Evolutionary conservation across 2,329 filamentous ascomycete genomes (phyloP).

Genomic region (Colletotrichum endophyticum): DNA sequence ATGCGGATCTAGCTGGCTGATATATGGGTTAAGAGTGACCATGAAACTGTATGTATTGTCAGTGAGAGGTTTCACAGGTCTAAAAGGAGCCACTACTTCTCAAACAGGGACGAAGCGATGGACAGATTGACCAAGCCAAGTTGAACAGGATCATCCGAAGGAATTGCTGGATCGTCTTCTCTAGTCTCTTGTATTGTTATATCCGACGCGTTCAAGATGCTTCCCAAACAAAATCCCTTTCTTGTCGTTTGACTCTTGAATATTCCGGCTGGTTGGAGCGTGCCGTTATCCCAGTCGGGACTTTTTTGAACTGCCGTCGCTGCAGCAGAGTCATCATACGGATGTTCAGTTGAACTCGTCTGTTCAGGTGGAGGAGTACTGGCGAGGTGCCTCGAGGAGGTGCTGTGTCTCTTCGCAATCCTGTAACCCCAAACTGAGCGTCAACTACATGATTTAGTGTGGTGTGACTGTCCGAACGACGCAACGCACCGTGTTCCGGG

Average conservation of each 20-base stretch:
- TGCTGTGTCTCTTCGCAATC: neutral
- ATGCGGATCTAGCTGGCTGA: slow-evolving; percentile 41
- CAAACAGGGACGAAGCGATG: slow-evolving; percentile 3
- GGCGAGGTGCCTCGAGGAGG: neutral
- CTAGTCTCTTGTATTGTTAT: neutral
- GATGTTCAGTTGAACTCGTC: neutral
- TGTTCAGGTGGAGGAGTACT: neutral
- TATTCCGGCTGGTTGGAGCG: slow-evolving; percentile 35
- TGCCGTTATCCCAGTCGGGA: slow-evolving; percentile 19
- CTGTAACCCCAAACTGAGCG: neutral
- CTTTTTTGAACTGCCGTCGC: neutral
- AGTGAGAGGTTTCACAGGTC: neutral
- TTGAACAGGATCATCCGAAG: neutral
- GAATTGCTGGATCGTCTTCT: neutral
- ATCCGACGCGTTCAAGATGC: slow-evolving; percentile 27
- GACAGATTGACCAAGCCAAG: neutral
- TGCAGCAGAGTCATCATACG: neutral
- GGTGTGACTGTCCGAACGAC: neutral
- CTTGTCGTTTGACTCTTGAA: slow-evolving; percentile 36
- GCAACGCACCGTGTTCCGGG: slow-evolving; percentile 34
- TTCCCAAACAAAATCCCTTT: slow-evolving; percentile 37
- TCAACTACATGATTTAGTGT: neutral
- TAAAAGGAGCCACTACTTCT: neutral
- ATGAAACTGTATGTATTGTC: slow-evolving; percentile 31
- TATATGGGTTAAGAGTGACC: slow-evolving; percentile 41